A percentile compares a stretch with the other conserved stretches of the same genome.
Evolutionary conservation across 2,329 filamentous ascomycete genomes (phyloP).

Genomic region (Hirsutella thompsonii): DNA sequence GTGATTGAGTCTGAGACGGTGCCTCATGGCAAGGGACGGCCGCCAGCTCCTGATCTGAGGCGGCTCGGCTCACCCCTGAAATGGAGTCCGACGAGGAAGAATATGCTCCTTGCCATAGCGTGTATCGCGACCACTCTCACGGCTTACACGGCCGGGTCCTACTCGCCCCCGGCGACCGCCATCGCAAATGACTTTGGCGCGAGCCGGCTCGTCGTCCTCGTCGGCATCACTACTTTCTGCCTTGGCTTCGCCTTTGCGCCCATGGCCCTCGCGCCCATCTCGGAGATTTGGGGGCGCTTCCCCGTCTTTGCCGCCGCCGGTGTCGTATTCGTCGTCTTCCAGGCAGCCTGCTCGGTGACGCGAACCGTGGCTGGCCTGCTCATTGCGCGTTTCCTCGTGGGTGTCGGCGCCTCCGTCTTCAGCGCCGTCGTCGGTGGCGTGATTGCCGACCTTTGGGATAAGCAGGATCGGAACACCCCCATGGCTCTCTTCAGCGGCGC

Average conservation of each 20-base stretch:
- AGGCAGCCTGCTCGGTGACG: conserved; percentile 62
- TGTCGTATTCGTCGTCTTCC: conserved; percentile 55
- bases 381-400: conserved; percentile 61
- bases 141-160: conserved; percentile 71
- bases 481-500: conserved; percentile 81
- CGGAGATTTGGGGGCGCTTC: conserved; percentile 75
- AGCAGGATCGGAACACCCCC: conserved; percentile 68
- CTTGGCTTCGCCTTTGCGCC: conserved; percentile 69
- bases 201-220: conserved; percentile 50
- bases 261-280: conserved; percentile 80
- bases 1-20: conserved; percentile 2
- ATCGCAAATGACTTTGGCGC: conserved; percentile 55
- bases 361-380: conserved; percentile 60
- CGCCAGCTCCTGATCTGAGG: conserved; percentile 50
- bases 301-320: conserved; percentile 71
- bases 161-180: conserved; percentile 54
- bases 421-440: conserved; percentile 90
- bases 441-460: conserved; percentile 73
- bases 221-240: conserved; percentile 74
- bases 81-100: conserved; percentile 61
- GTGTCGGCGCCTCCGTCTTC: conserved; percentile 66
- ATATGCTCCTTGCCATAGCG: conserved; percentile 56
- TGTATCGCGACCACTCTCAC: conserved; percentile 66
- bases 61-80: conserved; percentile 57
- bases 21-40: conserved; percentile 23